phyloP scores from a whole-genome alignment of 768 basidiomycete species.

The Polyporus arcularius region DNA sequence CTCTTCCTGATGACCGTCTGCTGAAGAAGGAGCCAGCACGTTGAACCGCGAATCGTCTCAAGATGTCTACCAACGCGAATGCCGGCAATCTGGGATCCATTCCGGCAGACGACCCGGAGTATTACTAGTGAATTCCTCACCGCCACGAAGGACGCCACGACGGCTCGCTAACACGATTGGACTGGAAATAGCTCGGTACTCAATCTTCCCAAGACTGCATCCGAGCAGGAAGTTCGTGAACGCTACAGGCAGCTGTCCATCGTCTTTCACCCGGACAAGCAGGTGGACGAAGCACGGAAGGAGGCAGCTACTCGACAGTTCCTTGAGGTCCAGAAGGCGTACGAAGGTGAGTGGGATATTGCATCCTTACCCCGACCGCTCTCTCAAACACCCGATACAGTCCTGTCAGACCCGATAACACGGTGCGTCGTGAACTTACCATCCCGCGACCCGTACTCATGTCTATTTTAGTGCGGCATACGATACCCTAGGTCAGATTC shows the following conservation, averaged over 20 bases:
- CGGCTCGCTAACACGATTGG: conserved; percentile 1
- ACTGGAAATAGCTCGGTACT: conserved; percentile 56
- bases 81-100: background rate
- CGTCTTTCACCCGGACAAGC: conserved; percentile 85
- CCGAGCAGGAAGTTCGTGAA: conserved; percentile 71
- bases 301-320: conserved; percentile 67
- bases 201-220: conserved; percentile 66
- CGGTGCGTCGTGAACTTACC: conserved; percentile 44
- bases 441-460: conserved; percentile 9
- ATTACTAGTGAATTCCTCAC: conserved; percentile 20
- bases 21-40: background rate
- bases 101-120: conserved; percentile 18
- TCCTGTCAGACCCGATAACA: conserved; percentile 71
- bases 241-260: conserved; percentile 72
- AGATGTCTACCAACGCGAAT: conserved; percentile 11
- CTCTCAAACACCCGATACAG: conserved; percentile 26
- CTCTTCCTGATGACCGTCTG: conserved; percentile 5
- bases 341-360: conserved; percentile 56
- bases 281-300: conserved; percentile 56
- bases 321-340: conserved; percentile 78
- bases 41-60: background rate
- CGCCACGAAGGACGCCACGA: background rate
- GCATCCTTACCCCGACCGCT: background rate
- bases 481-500: conserved; percentile 59
- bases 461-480: conserved; percentile 62